Base-by-base conservation (phyloP, 768 basidiomycete species). In the Mycena filopes region DNA sequence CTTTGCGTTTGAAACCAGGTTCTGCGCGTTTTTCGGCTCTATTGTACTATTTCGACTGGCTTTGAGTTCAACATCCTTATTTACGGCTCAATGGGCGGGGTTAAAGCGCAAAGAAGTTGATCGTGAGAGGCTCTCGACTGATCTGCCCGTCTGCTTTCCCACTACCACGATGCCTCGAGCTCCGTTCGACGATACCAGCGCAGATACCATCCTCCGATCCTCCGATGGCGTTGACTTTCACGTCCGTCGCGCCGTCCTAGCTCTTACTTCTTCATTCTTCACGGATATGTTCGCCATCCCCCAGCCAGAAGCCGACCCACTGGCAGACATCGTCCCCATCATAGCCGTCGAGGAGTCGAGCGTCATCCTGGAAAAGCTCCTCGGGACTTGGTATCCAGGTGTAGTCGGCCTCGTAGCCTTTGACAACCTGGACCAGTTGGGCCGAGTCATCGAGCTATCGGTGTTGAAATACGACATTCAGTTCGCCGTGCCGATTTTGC, bases 221-320 rank as follows among this genome's bases (percentile, higher is more conserved):
- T 33, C 56, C 21, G 56, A 58, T 47, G 42, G 43, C 68, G 23
- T 60, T 9, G 69, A 74, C 51, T 76, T 74, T 58, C 69, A 65
- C 23, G 70, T 76, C 7, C 70, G 72, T 54, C 55, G 70, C 10
- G 43, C 45, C 3, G 42, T 75, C 11, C 56, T 76, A 6, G 49
- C 72, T 5, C 26, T 63, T 11, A 60, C 72, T 21, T 75, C 74
- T 2, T 36, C 56, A 0, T 47, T 76, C 13, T 76, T 75, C 55
- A 42, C 49, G n/a, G 73, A 74, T 42, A 70, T 76, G 69, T 74
- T 76, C 43, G 31, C 55, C n/a, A 46, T 71, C 13, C 70, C 70
- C 15, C 70, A 68, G 45, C 69, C 72, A 5, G 20, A 33, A 15
- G 59, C 42, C 2, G 54, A 65, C 11, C 47, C 58, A 0, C n/a